phyloP scores from a whole-genome alignment of 2,329 filamentous ascomycete species.

The Aurifilum marmelostoma region DNA sequence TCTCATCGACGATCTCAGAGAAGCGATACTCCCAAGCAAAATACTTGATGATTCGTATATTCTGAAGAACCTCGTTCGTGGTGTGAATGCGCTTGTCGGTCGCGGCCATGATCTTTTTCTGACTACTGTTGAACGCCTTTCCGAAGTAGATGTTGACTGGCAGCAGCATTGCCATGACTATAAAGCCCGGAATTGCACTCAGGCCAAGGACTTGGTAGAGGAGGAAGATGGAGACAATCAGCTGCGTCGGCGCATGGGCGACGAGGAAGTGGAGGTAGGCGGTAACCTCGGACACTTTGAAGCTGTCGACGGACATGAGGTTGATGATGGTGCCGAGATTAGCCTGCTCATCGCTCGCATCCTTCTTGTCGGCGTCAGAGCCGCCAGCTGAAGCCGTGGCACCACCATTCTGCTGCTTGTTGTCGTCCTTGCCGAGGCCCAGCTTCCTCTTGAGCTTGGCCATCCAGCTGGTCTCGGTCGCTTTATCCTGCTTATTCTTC shows the following conservation, averaged over 20 bases:
- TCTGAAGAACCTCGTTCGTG: conserved; percentile 95
- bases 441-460: conserved; percentile 59
- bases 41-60: conserved; percentile 98
- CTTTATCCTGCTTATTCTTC: conserved; percentile 45
- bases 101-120: conserved; percentile 88
- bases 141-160: conserved; percentile 91
- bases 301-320: conserved; percentile 98
- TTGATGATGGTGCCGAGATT: conserved; percentile 99
- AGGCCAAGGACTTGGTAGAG: conserved; percentile 89
- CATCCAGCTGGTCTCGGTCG: conserved; percentile 46
- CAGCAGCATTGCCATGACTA: conserved; percentile 85
- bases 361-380: conserved; percentile 35
- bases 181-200: conserved; percentile 90
- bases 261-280: conserved; percentile 96
- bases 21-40: conserved; percentile 98
- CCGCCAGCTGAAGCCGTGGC: conserved; percentile 26
- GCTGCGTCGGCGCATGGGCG: conserved; percentile 86
- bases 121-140: conserved; percentile 79
- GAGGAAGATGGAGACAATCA: conserved; percentile 77
- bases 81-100: conserved; percentile 96
- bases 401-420: conserved; percentile 47
- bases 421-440: conserved; percentile 62
- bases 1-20: conserved; percentile 83
- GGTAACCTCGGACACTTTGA: conserved; percentile 95
- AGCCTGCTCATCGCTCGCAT: conserved; percentile 69